Base-by-base conservation (phyloP, 805 yeast genomes). In the Ogataea kodamae region DNA sequence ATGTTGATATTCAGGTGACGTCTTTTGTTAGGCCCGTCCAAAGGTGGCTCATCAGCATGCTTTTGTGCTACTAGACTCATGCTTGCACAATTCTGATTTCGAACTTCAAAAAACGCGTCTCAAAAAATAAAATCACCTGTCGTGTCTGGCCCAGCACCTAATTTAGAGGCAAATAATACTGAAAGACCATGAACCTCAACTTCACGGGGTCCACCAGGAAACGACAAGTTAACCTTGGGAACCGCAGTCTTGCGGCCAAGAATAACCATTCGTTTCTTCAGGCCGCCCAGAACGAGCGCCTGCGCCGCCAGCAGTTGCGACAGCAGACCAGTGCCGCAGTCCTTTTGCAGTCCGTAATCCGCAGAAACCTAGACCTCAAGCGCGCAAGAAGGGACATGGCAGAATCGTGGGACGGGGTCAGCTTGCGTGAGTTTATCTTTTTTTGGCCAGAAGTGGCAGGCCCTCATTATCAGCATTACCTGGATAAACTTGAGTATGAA, bases 241-340 rank as follows among this genome's bases (percentile, higher is more conserved):
- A 49, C 26, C 37, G 64, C 14, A 40, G 37, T 10, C 39, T 53
- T 15, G 11, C 33, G 6, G 37, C 57, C 33, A 34, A 59, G 41
- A 50, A 69, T 55, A 57, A 66, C 39, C 47, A 63, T 36, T 55
- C 70, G 46, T 65, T 70, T 31, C 59, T 90, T n/a, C 74, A 72
- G 38, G 76, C 73, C 43, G 78, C 95, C 4, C 74, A 75, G 45
- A 61, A 62, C 23, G 87, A 84, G 41, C 67, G 97, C 23, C 69
- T 67, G 38, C 70, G 69, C 39, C 70, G 97, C 37, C 88, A 83
- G 37, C 54, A 62, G 19, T 69, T 62, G 10, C 67, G 84, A 14
- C 49, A 54, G 9, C 70, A 67, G 30, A 72, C 68, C 23, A 62
- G 57, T 22, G 73, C 85, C 1, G 77, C 76, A 1, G 36, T 45